A percentile compares a stretch with the other conserved stretches of the same genome.
Conservation (phyloP, 257 asterid genomes). For the Solanum ossicruentum region DNA sequence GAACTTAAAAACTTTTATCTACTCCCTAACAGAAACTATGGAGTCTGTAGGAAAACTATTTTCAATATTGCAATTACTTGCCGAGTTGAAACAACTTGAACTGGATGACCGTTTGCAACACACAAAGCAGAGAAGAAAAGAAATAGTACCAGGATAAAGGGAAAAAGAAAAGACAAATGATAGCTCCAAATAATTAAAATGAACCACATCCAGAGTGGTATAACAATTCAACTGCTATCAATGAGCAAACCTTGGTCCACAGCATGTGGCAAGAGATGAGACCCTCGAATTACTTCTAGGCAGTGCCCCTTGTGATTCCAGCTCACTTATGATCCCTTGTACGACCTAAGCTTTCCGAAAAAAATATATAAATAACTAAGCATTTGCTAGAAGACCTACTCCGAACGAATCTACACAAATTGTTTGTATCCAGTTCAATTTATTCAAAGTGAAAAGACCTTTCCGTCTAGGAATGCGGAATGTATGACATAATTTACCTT, state of each 20-base stretch:
- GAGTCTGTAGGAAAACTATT: not conserved
- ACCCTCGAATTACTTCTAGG: slow-evolving; percentile 99
- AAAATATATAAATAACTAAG: not conserved
- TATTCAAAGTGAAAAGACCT: not conserved
- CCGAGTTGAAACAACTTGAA: not conserved
- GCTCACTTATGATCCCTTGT: slow-evolving; percentile 95
- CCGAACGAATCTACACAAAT: not conserved
- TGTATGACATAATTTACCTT: slow-evolving; percentile 37
- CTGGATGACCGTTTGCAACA: not conserved
- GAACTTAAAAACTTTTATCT: not conserved
- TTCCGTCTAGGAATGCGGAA: not conserved
- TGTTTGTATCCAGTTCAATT: not conserved
- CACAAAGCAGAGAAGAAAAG: not conserved
- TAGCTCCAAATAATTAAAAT: not conserved
- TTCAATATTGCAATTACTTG: not conserved
- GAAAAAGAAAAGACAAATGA: not conserved
- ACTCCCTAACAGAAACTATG: not conserved
- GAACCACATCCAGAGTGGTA: not conserved
- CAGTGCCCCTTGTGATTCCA: slow-evolving; percentile 97
- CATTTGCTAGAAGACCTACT: not conserved
- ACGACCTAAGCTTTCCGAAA: slow-evolving; percentile 51
- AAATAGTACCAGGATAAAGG: not conserved
- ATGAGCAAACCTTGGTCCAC: slow-evolving; percentile 85
- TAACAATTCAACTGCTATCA: not conserved
- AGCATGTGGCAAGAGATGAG: slow-evolving; percentile 97